These are phyloP conservation scores for Daedalea quercina DNA, from an alignment of 768 basidiomycete species.

Conservation along the genomic window DNA sequence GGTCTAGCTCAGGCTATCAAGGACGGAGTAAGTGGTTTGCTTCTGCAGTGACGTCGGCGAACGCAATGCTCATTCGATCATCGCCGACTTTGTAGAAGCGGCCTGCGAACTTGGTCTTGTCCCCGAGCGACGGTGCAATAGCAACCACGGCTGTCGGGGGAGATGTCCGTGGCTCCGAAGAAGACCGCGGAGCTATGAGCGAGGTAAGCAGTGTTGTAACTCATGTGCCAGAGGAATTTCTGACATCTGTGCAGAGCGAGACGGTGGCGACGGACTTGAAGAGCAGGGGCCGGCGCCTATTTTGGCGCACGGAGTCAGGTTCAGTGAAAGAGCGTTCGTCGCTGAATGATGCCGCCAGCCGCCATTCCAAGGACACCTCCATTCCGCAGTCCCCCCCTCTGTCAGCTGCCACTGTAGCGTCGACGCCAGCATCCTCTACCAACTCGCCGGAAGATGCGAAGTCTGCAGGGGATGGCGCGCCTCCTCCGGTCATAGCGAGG, in stretches of 20 bases:
- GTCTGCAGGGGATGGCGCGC: constrained; percentile 21
- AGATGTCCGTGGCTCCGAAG: constrained; percentile 31
- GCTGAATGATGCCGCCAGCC: constrained; percentile 20
- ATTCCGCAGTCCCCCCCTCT: constrained; percentile 16
- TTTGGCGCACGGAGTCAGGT: constrained; percentile 47
- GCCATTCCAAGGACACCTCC: constrained; percentile 19
- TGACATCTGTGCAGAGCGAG: constrained; percentile 41
- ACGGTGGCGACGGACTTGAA: constrained; percentile 25
- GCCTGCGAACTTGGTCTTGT: constrained; percentile 45
- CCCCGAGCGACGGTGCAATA: constrained; percentile 58
- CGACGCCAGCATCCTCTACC: constrained; percentile 5
- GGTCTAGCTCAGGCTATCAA: constrained; percentile 16
- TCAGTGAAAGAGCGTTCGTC: constrained; percentile 24
- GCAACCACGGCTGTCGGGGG: constrained; percentile 32
- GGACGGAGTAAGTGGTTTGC: constrained; percentile 6
- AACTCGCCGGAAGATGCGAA: constrained; percentile 5
- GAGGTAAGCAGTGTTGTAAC: constrained; percentile 39
- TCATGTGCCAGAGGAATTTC: background rate
- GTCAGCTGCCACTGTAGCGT: constrained; percentile 11
- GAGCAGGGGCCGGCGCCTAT: constrained; percentile 47
- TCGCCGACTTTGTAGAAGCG: constrained; percentile 30
- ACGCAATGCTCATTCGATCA: background rate
- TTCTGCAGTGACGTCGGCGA: too few relatives aligned
- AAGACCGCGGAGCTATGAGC: constrained; percentile 55
- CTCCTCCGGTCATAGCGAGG: constrained; percentile 18